Evolutionary conservation across 2,329 filamentous ascomycete species (phyloP).

Genomic region (Cadophora luteo-olivacea): DNA sequence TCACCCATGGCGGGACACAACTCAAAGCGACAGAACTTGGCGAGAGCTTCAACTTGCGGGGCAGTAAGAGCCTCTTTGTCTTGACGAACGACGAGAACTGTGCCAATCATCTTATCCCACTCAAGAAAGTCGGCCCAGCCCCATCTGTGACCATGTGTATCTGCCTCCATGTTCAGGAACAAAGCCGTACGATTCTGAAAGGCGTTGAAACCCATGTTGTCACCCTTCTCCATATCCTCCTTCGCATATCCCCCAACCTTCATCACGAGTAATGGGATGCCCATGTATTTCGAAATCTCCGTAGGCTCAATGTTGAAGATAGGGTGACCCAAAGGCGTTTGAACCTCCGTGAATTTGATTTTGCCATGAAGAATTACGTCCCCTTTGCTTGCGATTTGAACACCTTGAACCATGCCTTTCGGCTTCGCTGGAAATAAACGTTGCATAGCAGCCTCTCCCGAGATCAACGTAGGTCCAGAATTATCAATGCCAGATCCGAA

Average conservation of each 20-base stretch:
- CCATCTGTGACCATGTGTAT: not conserved
- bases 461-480: not conserved
- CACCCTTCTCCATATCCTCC: not conserved
- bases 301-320: slow-evolving; percentile 15
- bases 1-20: not conserved
- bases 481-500: not conserved
- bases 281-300: slow-evolving; percentile 14
- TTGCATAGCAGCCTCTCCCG: too few species aligned
- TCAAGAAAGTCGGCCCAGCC: not conserved
- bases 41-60: slow-evolving; percentile 22
- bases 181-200: slow-evolving; percentile 12
- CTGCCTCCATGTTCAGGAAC: slow-evolving; percentile 14
- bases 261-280: slow-evolving; percentile 10
- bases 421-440: too few species aligned
- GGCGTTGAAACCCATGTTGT: not conserved
- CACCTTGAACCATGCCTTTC: not conserved
- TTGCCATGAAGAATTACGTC: slow-evolving; percentile 2
- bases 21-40: slow-evolving; percentile 1
- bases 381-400: not conserved
- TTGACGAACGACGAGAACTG: slow-evolving; percentile 20
- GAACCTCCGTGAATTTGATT: not conserved
- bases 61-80: slow-evolving; percentile 18
- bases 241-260: slow-evolving; percentile 1
- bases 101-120: slow-evolving; percentile 14
- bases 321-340: not conserved